phyloP scores from a whole-genome alignment of 208 protist species.

The Jaenimonas drosophilae region DNA sequence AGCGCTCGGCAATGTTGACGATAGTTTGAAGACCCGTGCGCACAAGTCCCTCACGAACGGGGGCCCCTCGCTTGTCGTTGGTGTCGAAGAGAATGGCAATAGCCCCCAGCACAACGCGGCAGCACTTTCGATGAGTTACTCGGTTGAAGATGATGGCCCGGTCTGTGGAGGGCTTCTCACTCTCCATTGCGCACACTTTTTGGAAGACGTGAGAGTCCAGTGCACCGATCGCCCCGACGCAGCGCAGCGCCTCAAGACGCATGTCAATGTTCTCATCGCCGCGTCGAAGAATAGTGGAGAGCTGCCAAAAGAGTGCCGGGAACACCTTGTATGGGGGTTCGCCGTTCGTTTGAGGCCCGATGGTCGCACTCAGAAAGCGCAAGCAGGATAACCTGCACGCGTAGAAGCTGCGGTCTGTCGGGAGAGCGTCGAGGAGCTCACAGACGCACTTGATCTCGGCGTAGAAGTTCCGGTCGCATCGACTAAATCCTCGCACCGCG shows the following conservation, averaged over 20 bases:
- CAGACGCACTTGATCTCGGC: conserved; percentile 45
- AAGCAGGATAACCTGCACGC: conserved; percentile 53
- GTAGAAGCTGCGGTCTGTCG: conserved; percentile 37
- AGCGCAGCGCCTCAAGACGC: conserved; percentile 69
- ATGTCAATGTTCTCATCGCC: conserved; percentile 60
- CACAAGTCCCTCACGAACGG: conserved; percentile 32
- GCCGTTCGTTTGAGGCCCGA: conserved; percentile 51
- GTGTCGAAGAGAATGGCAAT: conserved; percentile 51
- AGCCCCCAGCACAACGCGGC: conserved; percentile 39
- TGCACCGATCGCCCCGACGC: conserved; percentile 68
- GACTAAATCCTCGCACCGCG: conserved; percentile 51
- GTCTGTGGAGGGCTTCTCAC: conserved; percentile 17
- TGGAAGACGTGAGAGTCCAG: conserved; percentile 74
- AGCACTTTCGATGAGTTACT: conserved; percentile 65
- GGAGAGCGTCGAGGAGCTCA: conserved; percentile 50
- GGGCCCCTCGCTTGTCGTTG: conserved; percentile 13
- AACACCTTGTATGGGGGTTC: conserved; percentile 58
- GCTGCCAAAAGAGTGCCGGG: conserved; percentile 53
- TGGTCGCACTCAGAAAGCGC: conserved; percentile 54
- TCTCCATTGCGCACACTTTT: conserved; percentile 16
- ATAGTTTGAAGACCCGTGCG: conserved; percentile 59
- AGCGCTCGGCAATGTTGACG: conserved; percentile 60
- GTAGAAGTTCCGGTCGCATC: conserved; percentile 23
- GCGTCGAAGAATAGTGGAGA: conserved; percentile 49
- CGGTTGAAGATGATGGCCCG: conserved; percentile 18